Evolutionary conservation across 2,329 filamentous ascomycete genomes (phyloP), one percentile per base, ranked within the genome.

Genomic region (Didymella keratinophila): DNA sequence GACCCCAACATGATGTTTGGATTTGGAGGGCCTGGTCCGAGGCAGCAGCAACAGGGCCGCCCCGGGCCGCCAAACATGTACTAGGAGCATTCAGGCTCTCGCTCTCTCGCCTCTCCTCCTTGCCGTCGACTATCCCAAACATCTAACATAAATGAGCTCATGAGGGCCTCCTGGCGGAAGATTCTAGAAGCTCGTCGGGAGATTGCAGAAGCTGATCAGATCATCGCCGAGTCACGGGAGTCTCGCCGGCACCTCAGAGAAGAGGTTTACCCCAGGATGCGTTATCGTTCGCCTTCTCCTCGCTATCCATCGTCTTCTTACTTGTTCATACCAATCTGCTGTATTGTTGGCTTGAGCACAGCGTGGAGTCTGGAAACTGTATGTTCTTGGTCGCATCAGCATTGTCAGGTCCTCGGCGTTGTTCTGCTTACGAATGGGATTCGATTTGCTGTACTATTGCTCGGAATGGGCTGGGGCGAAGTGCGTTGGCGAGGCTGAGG

Each of bases 1-100:
- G 74, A 76, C 48, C 72, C 73, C 2, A 65, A 73, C 37, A 71
- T 76, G 67, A 74, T 76, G 73, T 75, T 76, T 37, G 74, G 73
- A 43, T 76, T 73, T 46, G 71, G 67, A 8, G 72, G 68, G n/a
- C 71, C 70, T 14, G 69, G 62, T 39, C 69, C 66, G 4, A 52
- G 69, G 49, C 70, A 69, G 41, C 67, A 68, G 51, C 69, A 65
- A 52, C 56, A 50, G 28, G 67, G 71, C 34, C 64, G 72, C 44
- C 72, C 70, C 2, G 70, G 70, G 39, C 70, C 71, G 34, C 71
- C 71, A 18, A 73, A 71, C 51, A 73, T 73, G 71, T 73, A 73
- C 58, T 74, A 71, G 53, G 47, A 37, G 12, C 12, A 43, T 23
- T 27, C 23, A n/a, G 14, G 41, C 18, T 5, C 41, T 25, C 36